Evolutionary conservation across 768 basidiomycete species (phyloP).

Genomic region (Basidioascus undulatus): DNA sequence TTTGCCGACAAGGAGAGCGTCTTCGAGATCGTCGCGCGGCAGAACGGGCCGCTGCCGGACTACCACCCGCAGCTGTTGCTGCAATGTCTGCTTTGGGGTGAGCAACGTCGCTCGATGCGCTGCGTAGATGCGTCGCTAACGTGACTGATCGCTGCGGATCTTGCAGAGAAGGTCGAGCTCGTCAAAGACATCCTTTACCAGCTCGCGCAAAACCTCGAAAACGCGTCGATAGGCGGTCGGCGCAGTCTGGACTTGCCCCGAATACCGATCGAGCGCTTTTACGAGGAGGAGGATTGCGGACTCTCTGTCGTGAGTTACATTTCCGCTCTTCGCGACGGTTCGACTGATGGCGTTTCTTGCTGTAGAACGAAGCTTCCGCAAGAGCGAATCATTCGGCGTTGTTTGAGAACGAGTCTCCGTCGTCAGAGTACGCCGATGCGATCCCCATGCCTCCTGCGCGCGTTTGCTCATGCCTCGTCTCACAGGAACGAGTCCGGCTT

Average conservation of each 20-base stretch:
- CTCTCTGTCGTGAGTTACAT: not conserved
- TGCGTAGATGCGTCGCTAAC: not conserved
- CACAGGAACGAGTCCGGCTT: slow-evolving; percentile 36
- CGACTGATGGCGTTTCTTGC: not conserved
- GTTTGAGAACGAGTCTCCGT: not conserved
- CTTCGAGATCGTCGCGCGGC: slow-evolving; percentile 56
- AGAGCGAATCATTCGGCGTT: not conserved
- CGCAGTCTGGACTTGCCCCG: slow-evolving; percentile 22
- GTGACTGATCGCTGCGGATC: not conserved
- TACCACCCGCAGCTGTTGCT: slow-evolving; percentile 83
- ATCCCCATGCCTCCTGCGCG: too few relatives aligned
- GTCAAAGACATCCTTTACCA: slow-evolving; percentile 60
- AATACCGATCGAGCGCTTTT: slow-evolving; percentile 34
- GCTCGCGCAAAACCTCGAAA: slow-evolving; percentile 29
- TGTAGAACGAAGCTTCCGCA: not conserved
- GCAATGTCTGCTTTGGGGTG: slow-evolving; percentile 83
- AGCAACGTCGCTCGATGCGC: slow-evolving; percentile 15
- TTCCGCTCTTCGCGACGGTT: not conserved
- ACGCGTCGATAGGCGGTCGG: slow-evolving; percentile 14
- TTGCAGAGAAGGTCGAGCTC: slow-evolving; percentile 50
- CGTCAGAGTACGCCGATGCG: too few relatives aligned
- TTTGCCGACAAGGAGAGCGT: slow-evolving; percentile 27
- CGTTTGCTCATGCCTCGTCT: not conserved
- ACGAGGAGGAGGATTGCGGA: slow-evolving; percentile 19
- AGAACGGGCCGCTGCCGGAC: slow-evolving; percentile 68